Percentiles rank a stretch among this genome's conserved stretches.
Conservation (phyloP, 805 yeast species). For the Metschnikowia koreensis region DNA sequence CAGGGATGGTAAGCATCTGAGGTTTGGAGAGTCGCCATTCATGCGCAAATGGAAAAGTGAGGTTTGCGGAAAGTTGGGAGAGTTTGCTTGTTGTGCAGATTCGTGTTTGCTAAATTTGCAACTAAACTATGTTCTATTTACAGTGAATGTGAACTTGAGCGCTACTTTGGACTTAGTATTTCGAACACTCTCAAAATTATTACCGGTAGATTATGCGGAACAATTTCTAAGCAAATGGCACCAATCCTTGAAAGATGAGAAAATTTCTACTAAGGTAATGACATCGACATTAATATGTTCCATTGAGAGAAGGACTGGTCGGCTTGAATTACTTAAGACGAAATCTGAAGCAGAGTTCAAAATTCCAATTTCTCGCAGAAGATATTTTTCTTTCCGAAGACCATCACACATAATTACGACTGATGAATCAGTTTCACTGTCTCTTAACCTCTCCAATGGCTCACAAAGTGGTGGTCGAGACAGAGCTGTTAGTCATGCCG, state of each 20-base stretch:
- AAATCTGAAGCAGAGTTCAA: conserved; percentile 26
- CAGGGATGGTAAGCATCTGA: conserved; percentile 2
- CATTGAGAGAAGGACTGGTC: conserved; percentile 36
- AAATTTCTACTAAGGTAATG: neutral
- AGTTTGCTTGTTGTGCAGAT: conserved; percentile 24
- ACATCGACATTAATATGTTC: conserved; percentile 31
- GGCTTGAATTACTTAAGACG: conserved; percentile 33
- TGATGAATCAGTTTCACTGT: neutral
- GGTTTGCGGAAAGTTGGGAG: conserved; percentile 25
- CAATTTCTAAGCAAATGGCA: neutral
- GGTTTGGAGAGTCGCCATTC: conserved; percentile 15
- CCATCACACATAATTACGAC: neutral
- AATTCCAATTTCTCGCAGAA: neutral
- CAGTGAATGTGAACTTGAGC: conserved; percentile 29
- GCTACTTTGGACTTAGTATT: conserved; percentile 22
- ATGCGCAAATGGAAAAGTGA: conserved; percentile 33
- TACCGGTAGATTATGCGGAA: neutral
- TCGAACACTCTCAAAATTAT: neutral
- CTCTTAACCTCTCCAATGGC: neutral
- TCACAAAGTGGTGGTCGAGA: neutral
- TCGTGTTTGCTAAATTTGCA: conserved; percentile 36
- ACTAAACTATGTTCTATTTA: conserved; percentile 37
- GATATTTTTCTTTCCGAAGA: neutral
- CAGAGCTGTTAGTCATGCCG: no score
- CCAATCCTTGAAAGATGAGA: neutral